Evolutionary conservation across 495 filamentous ascomycete genomes (phyloP).

Genomic region (Lasiosphaeriaceae sp.): DNA sequence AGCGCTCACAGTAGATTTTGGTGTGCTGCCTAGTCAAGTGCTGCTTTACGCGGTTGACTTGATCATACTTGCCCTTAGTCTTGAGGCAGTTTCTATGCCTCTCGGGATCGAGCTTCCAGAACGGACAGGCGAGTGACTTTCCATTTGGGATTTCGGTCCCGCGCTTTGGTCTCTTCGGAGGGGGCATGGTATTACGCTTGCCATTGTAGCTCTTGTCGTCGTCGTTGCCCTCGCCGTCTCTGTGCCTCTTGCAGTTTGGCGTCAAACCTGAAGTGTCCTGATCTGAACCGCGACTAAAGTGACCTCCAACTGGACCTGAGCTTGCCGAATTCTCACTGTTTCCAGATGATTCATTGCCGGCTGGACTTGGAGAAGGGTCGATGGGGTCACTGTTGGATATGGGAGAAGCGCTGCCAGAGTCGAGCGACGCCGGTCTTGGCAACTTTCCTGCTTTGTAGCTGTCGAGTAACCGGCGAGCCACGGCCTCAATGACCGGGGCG

Average conservation of each 20-base stretch:
- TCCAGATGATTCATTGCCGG: neutral
- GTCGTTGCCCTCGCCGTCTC: neutral
- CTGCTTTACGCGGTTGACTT: constrained; percentile 7
- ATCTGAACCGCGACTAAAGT: neutral
- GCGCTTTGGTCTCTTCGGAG: constrained; percentile 4
- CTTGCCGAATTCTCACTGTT: neutral
- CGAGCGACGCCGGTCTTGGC: neutral
- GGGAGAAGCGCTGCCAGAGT: neutral
- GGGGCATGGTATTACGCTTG: neutral
- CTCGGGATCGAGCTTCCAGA: constrained; percentile 4
- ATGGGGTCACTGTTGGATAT: neutral
- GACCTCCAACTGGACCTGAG: neutral
- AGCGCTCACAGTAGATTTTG: constrained; percentile 3
- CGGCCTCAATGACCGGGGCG: neutral
- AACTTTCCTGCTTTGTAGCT: neutral
- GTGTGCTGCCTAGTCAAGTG: constrained; percentile 5
- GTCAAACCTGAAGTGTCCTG: neutral
- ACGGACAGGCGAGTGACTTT: constrained; percentile 3
- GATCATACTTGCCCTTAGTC: neutral
- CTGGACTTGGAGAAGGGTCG: neutral
- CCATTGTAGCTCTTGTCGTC: neutral
- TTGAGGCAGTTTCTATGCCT: constrained; percentile 1
- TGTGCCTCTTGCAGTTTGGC: neutral
- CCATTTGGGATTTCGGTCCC: neutral
- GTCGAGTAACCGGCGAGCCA: neutral